phyloP scores from a whole-genome alignment of 129 eudicot genomes.

The Pittosporum tobira region DNA sequence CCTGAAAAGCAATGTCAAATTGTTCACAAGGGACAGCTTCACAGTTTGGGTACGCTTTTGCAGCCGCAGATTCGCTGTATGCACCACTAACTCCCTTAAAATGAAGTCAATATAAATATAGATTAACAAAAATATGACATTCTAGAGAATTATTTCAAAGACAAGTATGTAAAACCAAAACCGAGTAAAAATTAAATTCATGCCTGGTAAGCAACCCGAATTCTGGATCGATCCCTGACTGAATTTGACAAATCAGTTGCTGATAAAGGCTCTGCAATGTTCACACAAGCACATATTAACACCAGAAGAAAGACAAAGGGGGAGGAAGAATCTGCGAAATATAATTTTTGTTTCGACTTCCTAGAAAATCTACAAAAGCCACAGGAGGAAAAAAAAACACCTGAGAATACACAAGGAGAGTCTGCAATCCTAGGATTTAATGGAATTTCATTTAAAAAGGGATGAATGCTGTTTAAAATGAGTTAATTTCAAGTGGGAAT shows the following conservation, averaged over 20 bases:
- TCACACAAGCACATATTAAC: conserved; percentile 8
- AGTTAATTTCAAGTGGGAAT: background rate
- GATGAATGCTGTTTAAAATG: too few species aligned
- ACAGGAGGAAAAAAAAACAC: too few species aligned
- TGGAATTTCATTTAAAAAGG: background rate
- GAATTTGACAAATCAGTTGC: conserved; percentile 31
- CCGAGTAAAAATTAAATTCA: conserved; percentile 14
- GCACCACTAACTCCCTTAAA: conserved; percentile 84
- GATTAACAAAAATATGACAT: background rate
- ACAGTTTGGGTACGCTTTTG: conserved; percentile 80
- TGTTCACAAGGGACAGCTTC: conserved; percentile 92
- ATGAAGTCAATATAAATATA: conserved; percentile 1
- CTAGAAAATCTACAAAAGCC: background rate
- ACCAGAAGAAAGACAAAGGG: background rate
- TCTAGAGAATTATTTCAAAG: background rate
- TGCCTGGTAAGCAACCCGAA: conserved; percentile 89
- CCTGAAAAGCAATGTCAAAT: conserved; percentile 81
- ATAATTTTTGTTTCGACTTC: background rate
- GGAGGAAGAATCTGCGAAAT: background rate
- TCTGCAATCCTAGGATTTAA: background rate
- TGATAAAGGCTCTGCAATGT: conserved; percentile 64
- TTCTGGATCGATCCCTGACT: conserved; percentile 44
- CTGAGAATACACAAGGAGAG: too few species aligned
- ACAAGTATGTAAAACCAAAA: conserved; percentile 11
- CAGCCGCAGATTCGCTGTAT: conserved; percentile 82